Percentiles rank a stretch among this genome's conserved stretches.
Conservation (phyloP, 164 flowering plant species). For the Echeveria elegans region DNA sequence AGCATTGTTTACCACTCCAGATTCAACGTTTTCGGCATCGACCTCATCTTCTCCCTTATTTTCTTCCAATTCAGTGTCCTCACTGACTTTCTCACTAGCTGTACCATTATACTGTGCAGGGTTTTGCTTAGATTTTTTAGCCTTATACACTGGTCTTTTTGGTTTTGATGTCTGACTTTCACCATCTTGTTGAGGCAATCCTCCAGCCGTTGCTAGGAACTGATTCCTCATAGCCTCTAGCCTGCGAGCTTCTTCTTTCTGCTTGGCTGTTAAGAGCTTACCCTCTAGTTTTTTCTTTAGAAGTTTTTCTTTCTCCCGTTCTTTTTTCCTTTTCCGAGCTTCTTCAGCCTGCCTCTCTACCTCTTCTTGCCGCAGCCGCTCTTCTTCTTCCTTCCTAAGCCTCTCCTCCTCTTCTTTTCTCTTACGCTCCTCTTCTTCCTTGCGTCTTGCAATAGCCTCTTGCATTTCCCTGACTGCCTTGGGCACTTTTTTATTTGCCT, state of each 20-base stretch:
- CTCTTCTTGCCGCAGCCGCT: slow-evolving; percentile 64
- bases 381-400: slow-evolving; percentile 86
- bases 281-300: slow-evolving; percentile 78
- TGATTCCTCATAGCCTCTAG: slow-evolving; percentile 76
- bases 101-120: slow-evolving; percentile 41
- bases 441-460: slow-evolving; percentile 72
- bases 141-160: slow-evolving; percentile 65
- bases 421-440: slow-evolving; percentile 78
- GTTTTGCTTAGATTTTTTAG: slow-evolving; percentile 57
- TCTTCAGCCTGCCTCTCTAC: slow-evolving; percentile 78
- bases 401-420: slow-evolving; percentile 88
- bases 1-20: slow-evolving; percentile 38
- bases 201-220: slow-evolving; percentile 49
- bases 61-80: slow-evolving; percentile 29
- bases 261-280: slow-evolving; percentile 70
- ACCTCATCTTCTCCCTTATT: slow-evolving; percentile 18
- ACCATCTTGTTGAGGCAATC: slow-evolving; percentile 27
- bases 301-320: slow-evolving; percentile 85
- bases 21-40: slow-evolving; percentile 29
- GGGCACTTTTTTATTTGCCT: slow-evolving; percentile 56
- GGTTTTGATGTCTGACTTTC: slow-evolving; percentile 25
- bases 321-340: slow-evolving; percentile 76
- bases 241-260: slow-evolving; percentile 85
- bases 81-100: slow-evolving; percentile 22
- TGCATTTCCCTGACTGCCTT: slow-evolving; percentile 98